Conservation (phyloP, 2,329 filamentous ascomycete genomes). For the Orbilia javanica region DNA sequence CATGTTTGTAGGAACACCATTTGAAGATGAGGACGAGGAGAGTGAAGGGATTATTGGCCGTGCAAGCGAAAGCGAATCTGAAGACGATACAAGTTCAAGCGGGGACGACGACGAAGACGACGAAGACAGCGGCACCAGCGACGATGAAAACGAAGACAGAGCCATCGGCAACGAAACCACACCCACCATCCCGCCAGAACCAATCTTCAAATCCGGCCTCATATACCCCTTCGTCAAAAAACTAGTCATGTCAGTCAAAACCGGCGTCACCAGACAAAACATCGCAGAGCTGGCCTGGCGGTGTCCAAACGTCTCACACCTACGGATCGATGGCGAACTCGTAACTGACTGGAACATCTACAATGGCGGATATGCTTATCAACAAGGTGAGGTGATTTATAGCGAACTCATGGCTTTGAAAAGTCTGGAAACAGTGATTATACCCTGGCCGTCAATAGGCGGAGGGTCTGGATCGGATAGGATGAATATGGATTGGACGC, state of each 20-base stretch:
- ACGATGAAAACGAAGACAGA: not conserved
- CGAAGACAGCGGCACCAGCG: not conserved
- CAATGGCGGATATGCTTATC: constrained; percentile 9
- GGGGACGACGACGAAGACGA: not conserved
- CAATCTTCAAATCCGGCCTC: constrained; percentile 5
- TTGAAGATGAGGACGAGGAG: not conserved
- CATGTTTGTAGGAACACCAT: not conserved
- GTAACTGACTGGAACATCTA: not conserved
- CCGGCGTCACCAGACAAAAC: constrained; percentile 10
- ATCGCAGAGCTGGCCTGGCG: not conserved
- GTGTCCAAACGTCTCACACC: constrained; percentile 1
- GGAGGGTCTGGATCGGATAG: not conserved
- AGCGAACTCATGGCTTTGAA: constrained; percentile 8
- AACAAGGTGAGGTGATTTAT: constrained; percentile 5
- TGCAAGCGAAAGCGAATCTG: not conserved
- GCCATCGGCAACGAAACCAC: not conserved
- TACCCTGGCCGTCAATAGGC: constrained; percentile 14
- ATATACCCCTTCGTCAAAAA: constrained; percentile 24
- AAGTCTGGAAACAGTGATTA: constrained; percentile 1
- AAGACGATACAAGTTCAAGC: not conserved
- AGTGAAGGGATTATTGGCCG: not conserved
- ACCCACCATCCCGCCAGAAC: not conserved
- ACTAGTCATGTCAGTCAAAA: constrained; percentile 19
- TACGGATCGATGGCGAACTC: constrained; percentile 4
- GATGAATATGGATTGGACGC: not conserved